Evolutionary conservation across 306 rosid genomes (phyloP).

Genomic region (Canavalia ensiformis): DNA sequence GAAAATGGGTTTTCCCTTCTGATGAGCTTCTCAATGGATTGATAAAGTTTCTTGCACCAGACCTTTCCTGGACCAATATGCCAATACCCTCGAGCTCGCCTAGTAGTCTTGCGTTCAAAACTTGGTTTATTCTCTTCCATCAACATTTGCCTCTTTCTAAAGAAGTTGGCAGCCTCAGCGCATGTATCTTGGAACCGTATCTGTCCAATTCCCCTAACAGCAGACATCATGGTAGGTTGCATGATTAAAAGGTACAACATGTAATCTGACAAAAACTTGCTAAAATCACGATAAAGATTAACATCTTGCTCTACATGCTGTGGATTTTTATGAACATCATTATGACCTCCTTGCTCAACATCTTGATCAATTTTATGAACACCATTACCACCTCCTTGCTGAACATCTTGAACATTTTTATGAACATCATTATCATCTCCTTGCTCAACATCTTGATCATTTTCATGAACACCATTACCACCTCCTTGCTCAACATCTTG

Average conservation of each 20-base stretch:
- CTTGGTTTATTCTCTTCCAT: background rate
- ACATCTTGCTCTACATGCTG: too few species aligned
- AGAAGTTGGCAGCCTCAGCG: conserved; percentile 48
- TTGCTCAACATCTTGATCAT: too few species aligned
- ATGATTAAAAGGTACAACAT: conserved; percentile 40
- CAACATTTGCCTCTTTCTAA: conserved; percentile 29
- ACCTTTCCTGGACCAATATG: too few species aligned
- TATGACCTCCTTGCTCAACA: too few species aligned
- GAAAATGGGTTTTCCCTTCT: background rate
- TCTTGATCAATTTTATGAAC: too few species aligned
- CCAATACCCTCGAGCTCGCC: too few species aligned
- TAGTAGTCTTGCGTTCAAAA: too few species aligned
- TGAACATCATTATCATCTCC: too few species aligned
- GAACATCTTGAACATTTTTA: too few species aligned
- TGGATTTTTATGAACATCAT: too few species aligned
- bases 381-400: too few species aligned
- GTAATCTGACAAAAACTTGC: conserved; percentile 33
- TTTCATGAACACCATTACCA: too few species aligned
- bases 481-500: background rate
- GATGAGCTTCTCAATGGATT: background rate
- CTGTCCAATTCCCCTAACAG: conserved; percentile 36
- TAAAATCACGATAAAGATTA: background rate
- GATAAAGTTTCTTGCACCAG: background rate
- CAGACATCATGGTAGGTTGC: conserved; percentile 39
- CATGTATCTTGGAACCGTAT: conserved; percentile 43